Evolutionary conservation across 306 rosid species (phyloP), one percentile per base, ranked within the genome.

Genomic region (Arachis stenosperma): DNA sequence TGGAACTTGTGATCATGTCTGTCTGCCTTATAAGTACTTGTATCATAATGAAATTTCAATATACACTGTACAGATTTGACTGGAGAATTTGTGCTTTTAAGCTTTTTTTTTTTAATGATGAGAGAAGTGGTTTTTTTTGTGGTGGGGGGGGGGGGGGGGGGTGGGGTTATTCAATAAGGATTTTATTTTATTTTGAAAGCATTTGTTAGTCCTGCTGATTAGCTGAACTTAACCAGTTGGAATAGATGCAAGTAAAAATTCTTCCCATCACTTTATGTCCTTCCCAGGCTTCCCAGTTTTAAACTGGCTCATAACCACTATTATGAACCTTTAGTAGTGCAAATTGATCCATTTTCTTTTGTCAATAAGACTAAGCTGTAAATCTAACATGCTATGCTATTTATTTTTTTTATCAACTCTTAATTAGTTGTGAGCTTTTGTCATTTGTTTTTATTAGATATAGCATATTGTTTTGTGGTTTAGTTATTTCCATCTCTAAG

Each of bases 1-100:
- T 67, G 58, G 41, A 61, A 33, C 27, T 47, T 64, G 9, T 71
- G 65, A 76, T 71, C 57, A 42, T 60, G 71, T 62, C 48, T 69
- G 9, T 57, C 68, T 55, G 55, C 56, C 4, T 33, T 33, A 33
- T 33, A 33, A 33, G 37, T 33, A 33, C 27, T 22, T 22, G 27
- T 22, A 22, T 22, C 55, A 43, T 13, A 48, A 62, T 36, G 9
- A 57, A 57, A 11, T n/a, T 70, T 46, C 62, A 13, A 6, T 2
- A 3, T 29, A 8, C 15, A 59, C 40, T 2, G 5, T 29, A 8
- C 30, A 59, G 29, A 14, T 69, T 59, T 46, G 44, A 58, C 15
- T 0, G 8, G 44, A 30, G 39, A 62, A 52, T 10, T 47, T 67
- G 59, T 73, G 71, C 36, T 51, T 66, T 30, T 29, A 7, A 7